Evolutionary conservation across 805 yeast species (phyloP).

Genomic region (Ogataea sp.): DNA sequence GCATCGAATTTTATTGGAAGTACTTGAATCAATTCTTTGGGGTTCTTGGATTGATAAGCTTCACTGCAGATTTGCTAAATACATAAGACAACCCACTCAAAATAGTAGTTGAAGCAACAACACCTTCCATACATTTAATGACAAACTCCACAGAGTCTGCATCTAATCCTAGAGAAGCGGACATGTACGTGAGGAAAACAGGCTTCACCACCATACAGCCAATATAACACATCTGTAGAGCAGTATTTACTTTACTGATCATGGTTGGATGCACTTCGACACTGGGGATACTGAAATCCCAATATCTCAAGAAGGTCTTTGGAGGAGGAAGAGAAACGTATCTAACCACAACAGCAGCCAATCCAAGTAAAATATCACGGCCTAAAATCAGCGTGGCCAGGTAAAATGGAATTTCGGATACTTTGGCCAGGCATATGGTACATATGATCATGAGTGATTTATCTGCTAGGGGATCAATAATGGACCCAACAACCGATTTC

Average conservation of each 20-base stretch:
- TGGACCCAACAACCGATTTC: slow-evolving; percentile 79
- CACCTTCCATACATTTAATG: slow-evolving; percentile 33
- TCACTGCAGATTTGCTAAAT: slow-evolving; percentile 62
- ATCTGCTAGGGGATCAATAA: slow-evolving; percentile 94
- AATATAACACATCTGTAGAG: slow-evolving; percentile 84
- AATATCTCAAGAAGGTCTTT: slow-evolving; percentile 58
- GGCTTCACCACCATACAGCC: slow-evolving; percentile 56
- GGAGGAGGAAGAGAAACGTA: slow-evolving; percentile 71
- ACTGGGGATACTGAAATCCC: slow-evolving; percentile 74
- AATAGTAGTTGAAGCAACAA: slow-evolving; percentile 64
- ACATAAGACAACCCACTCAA: slow-evolving; percentile 74
- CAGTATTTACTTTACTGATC: slow-evolving; percentile 84
- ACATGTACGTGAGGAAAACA: slow-evolving; percentile 29
- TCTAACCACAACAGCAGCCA: slow-evolving; percentile 66
- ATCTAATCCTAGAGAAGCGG: slow-evolving; percentile 18
- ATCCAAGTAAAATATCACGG: slow-evolving; percentile 66
- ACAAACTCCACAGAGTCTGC: slow-evolving; percentile 15
- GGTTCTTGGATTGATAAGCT: slow-evolving; percentile 27
- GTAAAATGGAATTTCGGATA: slow-evolving; percentile 62
- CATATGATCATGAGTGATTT: slow-evolving; percentile 82
- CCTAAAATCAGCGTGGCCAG: slow-evolving; percentile 71
- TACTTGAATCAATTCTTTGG: background rate
- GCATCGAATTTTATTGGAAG: too few relatives aligned
- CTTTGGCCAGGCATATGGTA: slow-evolving; percentile 65
- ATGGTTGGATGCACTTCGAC: slow-evolving; percentile 84